These are phyloP conservation scores for Hygrophila difformis DNA, from an alignment of 257 asterid species.

Conservation along the genomic window DNA sequence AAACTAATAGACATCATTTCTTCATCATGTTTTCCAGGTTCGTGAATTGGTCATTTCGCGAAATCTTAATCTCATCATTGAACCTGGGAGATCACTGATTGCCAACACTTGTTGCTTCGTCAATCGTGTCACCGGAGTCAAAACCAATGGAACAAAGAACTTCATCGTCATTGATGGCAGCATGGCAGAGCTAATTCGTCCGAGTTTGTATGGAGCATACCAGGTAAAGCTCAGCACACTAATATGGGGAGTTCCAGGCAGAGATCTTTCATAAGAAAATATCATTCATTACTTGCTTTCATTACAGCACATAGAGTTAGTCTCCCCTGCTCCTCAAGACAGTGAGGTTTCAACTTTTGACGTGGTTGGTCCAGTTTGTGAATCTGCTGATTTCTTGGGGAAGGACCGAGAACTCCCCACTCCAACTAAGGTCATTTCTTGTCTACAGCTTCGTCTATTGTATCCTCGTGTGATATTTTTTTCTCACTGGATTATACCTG, in stretches of 20 bases:
- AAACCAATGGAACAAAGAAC: slow-evolving; percentile 85
- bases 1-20: not conserved
- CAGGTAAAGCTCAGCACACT: slow-evolving; percentile 42
- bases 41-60: slow-evolving; percentile 78
- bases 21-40: slow-evolving; percentile 39
- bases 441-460: not conserved
- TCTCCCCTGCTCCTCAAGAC: slow-evolving; percentile 57
- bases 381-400: slow-evolving; percentile 96
- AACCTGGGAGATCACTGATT: slow-evolving; percentile 91
- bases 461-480: too few species aligned
- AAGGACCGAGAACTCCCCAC: slow-evolving; percentile 82
- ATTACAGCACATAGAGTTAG: slow-evolving; percentile 90
- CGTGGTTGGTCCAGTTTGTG: slow-evolving; percentile 93
- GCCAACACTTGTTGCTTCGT: slow-evolving; percentile 95
- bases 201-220: slow-evolving; percentile 84
- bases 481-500: not conserved
- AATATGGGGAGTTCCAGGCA: not conserved
- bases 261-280: not conserved
- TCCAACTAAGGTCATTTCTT: slow-evolving; percentile 49
- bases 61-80: slow-evolving; percentile 82
- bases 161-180: slow-evolving; percentile 94
- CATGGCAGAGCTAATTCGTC: slow-evolving; percentile 96
- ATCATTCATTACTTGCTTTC: slow-evolving; percentile 12
- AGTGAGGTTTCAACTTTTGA: slow-evolving; percentile 63
- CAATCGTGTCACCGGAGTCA: slow-evolving; percentile 88